Percentiles rank a stretch among this genome's conserved stretches.
These are phyloP conservation scores for Sarocladium brachiariae DNA, from an alignment of 2,329 filamentous ascomycete species.

Conservation along the genomic window DNA sequence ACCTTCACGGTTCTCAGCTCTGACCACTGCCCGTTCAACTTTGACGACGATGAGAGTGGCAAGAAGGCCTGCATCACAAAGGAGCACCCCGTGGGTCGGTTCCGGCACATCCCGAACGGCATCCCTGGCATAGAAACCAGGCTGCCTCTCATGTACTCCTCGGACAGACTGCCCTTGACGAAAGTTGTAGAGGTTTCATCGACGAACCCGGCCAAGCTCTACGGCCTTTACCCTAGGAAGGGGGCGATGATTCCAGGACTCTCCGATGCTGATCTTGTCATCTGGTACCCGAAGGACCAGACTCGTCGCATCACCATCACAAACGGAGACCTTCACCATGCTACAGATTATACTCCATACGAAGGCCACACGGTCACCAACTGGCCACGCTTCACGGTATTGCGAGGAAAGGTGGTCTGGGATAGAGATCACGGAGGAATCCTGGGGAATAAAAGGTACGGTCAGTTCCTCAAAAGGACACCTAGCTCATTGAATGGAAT, in stretches of 20 bases:
- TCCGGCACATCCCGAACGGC: conserved; percentile 53
- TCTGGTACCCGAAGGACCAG: conserved; percentile 46
- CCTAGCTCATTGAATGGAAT: not conserved
- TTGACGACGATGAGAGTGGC: conserved; percentile 34
- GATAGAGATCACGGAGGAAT: conserved; percentile 45
- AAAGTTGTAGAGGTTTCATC: conserved; percentile 49
- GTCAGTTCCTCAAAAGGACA: conserved; percentile 38
- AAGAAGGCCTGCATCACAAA: conserved; percentile 39
- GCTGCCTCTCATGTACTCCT: conserved; percentile 38
- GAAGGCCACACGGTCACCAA: conserved; percentile 50
- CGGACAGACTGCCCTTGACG: conserved; percentile 32
- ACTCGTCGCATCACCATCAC: conserved; percentile 30
- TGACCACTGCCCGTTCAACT: conserved; percentile 42
- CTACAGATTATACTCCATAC: conserved; percentile 57
- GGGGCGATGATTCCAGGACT: conserved; percentile 42
- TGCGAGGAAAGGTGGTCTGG: conserved; percentile 53
- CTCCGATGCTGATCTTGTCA: conserved; percentile 48
- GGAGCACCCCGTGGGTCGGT: conserved; percentile 36
- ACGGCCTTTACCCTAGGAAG: conserved; percentile 46
- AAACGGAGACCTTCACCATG: conserved; percentile 52
- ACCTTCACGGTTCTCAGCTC: conserved; percentile 45
- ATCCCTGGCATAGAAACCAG: conserved; percentile 51
- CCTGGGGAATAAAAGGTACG: conserved; percentile 39
- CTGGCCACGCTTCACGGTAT: conserved; percentile 55
- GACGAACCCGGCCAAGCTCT: conserved; percentile 50